Evolutionary conservation across 2,329 filamentous ascomycete species (phyloP).

Genomic region (Leptosphaerulina australis): DNA sequence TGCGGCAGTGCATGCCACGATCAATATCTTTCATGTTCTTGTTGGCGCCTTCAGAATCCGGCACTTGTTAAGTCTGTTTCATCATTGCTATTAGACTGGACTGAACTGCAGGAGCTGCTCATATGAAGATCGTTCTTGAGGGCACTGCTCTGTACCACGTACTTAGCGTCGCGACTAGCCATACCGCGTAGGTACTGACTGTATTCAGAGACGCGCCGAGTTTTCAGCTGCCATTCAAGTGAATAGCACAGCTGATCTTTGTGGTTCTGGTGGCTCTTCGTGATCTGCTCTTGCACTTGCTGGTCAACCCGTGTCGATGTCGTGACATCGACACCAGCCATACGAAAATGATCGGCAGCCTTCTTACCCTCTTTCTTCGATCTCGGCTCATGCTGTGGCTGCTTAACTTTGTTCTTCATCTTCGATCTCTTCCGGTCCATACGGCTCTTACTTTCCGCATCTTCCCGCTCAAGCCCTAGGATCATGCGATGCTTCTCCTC

Average conservation of each 20-base stretch:
- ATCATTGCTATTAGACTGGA: neutral
- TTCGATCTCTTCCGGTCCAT: constrained; percentile 15
- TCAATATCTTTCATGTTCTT: neutral
- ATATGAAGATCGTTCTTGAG: neutral
- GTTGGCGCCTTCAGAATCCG: constrained; percentile 1
- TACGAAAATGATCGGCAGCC: constrained; percentile 2
- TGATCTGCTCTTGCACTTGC: neutral
- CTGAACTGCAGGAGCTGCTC: neutral
- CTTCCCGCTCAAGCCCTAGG: constrained; percentile 30
- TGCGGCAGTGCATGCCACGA: neutral
- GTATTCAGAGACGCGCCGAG: constrained; percentile 30
- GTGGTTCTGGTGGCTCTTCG: neutral
- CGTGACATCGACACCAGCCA: neutral
- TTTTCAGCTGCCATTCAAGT: constrained; percentile 28
- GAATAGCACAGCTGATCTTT: constrained; percentile 7
- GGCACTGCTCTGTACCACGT: constrained; percentile 10
- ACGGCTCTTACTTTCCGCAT: constrained; percentile 10
- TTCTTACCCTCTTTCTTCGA: constrained; percentile 9
- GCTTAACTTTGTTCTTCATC: constrained; percentile 8
- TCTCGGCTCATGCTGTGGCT: constrained; percentile 1
- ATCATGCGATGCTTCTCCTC: constrained; percentile 36
- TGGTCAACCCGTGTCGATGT: neutral
- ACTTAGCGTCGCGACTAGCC: constrained; percentile 20
- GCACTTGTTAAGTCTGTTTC: neutral
- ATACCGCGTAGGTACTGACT: constrained; percentile 25